Conservation (phyloP, 495 filamentous ascomycete genomes). For the Aspergillus diversus region DNA sequence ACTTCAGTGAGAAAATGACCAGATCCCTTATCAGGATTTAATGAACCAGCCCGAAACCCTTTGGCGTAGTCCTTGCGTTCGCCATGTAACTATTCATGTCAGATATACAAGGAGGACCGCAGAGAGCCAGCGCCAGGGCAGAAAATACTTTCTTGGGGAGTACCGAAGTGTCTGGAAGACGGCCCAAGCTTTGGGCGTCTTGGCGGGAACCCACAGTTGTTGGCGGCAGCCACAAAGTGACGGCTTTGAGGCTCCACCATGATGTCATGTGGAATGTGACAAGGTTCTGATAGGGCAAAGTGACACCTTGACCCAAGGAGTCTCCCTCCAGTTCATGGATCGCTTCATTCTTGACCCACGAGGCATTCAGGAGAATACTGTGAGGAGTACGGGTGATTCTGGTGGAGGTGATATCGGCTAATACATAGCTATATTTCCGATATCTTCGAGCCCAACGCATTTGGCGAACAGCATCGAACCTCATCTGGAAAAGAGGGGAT, state of each 20-base stretch:
- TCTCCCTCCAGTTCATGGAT: constrained; percentile 26
- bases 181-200: constrained; percentile 28
- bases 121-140: background rate
- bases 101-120: background rate
- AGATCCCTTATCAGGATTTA: too few relatives aligned
- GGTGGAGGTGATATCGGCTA: constrained; percentile 4
- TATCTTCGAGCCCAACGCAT: background rate
- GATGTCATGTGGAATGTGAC: constrained; percentile 19
- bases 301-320: constrained; percentile 14
- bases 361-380: constrained; percentile 12
- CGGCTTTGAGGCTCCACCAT: constrained; percentile 12
- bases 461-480: background rate
- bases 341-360: constrained; percentile 17
- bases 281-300: constrained; percentile 20
- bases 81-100: too few relatives aligned
- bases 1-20: too few relatives aligned
- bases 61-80: too few relatives aligned
- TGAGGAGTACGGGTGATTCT: constrained; percentile 5
- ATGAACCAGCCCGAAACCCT: too few relatives aligned
- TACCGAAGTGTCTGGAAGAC: constrained; percentile 26
- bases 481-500: background rate
- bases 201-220: constrained; percentile 25
- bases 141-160: background rate
- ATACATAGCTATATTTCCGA: background rate
- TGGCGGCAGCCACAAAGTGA: constrained; percentile 27